Base-by-base conservation (phyloP, 495 filamentous ascomycete species). In the Penicillium samsonianum region DNA sequence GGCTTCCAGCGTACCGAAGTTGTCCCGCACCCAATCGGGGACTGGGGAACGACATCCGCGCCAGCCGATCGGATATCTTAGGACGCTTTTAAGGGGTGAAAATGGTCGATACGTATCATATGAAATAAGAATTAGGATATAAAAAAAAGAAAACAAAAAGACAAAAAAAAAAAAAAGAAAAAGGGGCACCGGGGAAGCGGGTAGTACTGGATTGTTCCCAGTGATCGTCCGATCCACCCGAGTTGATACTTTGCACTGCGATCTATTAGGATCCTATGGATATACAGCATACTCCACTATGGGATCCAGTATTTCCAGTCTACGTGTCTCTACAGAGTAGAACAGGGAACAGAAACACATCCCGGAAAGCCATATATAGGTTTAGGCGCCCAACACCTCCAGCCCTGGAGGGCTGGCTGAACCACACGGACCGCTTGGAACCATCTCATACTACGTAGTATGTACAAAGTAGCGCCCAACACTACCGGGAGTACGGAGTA, bases 1-100 rank as follows among this genome's bases (percentile, higher is more conserved):
- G 26, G 8, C 60, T 65, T 60, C 65, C 65, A 63, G 59, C 37
- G 42, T 25, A 22, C 52, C 53, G 41, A 47, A 11, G 38, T 46
- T 41, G 22, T 23, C 55, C 60, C 42, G 60, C 48, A 57, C 58
- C 53, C 66, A 68, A 66, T 67, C 66, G 66, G 66, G 65, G 66
- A n/a, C 37, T 11, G 35, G 4, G 16, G 46, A 7, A 7, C 16
- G n/a, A 12, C 64, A 53, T 68, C 66, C 66, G 66, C 57, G 51
- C 63, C 65, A 65, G 47, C 55, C 63, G 66, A 66, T 68, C 63
- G 53, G 53, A 59, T 64, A 59, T 60, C 61, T 46, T 40, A 22
- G 44, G 33, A 17, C 20, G 30, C 35, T 14, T 26, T 25, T 37
- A 53, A 54, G 42, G 35, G 33, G 46, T 40, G 20, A 16, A 33